Base-by-base conservation (phyloP, 2,329 filamentous ascomycete species). In the Achaetomium macrosporum region DNA sequence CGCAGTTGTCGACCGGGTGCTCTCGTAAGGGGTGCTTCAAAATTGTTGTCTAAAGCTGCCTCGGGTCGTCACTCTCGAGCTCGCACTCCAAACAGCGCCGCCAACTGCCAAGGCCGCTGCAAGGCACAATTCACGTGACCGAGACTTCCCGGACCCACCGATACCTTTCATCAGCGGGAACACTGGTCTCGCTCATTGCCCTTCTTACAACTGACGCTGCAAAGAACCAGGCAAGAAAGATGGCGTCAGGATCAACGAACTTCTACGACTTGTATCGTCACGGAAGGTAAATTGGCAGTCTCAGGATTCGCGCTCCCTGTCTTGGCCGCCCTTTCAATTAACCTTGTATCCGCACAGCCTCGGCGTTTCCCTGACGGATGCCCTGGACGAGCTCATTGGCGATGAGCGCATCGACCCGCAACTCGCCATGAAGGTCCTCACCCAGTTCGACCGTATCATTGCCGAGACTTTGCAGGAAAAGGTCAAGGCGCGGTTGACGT, bases 241-340 rank as follows among this genome's bases (percentile, higher is more conserved):
- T 67, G 63, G 61, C 62, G 42, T 60, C 57, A 36, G 54, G 45
- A 49, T 30, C 48, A 16, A 61, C 54, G 25, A 61, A 57, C 33
- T 85, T 80, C 76, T 99, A 97, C 73, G 93, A 99, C 82, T 85
- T 99, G 67, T 99, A 99, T 73, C 89, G 93, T 65, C 87, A 91
- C 76, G 96, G 90, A 83, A 97, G 92, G 93, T 97, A 89, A 71
- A 59, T 52, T 20, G 19, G 7, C 7, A 29, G 8, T 12, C 8
- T 13, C 13, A 31, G 16, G 41, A 17, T n/a, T 15, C n/a, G 35
- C 20, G 20, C 36, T 48, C 20, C 20, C 16, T 51, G 49, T 55
- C 47, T 54, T n/a, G n/a, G 53, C 57, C 47, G 53, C 41, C 53
- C 42, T 30, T 40, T 10, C 15, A 48, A 55, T 56, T 49, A 47